These are phyloP conservation scores for Leptographium wingfieldii DNA, from an alignment of 2,329 filamentous ascomycete genomes.

Conservation along the genomic window DNA sequence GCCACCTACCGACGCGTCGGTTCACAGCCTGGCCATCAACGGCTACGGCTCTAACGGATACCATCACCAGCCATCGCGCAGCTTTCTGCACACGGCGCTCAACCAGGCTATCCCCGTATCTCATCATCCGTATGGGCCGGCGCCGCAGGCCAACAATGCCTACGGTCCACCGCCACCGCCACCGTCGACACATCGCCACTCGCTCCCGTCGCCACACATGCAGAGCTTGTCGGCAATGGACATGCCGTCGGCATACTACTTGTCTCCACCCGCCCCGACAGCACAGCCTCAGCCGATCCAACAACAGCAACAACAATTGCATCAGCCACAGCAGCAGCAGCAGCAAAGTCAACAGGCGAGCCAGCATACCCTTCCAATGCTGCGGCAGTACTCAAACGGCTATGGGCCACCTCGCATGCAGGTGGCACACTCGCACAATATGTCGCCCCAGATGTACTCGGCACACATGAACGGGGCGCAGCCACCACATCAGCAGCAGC, in stretches of 20 bases:
- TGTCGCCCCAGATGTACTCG: constrained; percentile 1
- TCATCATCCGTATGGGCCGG: neutral
- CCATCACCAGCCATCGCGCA: neutral
- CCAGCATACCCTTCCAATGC: neutral
- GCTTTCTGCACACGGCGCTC: constrained; percentile 9
- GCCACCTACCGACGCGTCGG: neutral
- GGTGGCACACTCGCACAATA: neutral
- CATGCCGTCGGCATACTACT: constrained; percentile 5
- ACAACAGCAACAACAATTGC: neutral
- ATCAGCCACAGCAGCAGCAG: neutral
- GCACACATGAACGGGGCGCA: neutral
- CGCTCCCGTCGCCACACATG: neutral
- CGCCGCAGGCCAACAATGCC: neutral
- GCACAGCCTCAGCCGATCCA: neutral
- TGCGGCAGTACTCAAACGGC: constrained; percentile 5
- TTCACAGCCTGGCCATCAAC: neutral
- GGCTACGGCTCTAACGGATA: neutral
- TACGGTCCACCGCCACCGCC: neutral
- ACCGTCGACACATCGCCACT: neutral
- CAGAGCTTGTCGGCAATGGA: neutral
- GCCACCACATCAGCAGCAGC: neutral
- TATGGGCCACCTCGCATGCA: constrained; percentile 1
- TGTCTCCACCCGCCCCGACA: constrained; percentile 5
- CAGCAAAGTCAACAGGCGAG: neutral
- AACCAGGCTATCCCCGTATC: neutral